Percentiles rank a stretch among this genome's conserved stretches.
These are phyloP conservation scores for Aspergillus niger DNA, from an alignment of 2,329 filamentous ascomycete genomes.

Conservation along the genomic window DNA sequence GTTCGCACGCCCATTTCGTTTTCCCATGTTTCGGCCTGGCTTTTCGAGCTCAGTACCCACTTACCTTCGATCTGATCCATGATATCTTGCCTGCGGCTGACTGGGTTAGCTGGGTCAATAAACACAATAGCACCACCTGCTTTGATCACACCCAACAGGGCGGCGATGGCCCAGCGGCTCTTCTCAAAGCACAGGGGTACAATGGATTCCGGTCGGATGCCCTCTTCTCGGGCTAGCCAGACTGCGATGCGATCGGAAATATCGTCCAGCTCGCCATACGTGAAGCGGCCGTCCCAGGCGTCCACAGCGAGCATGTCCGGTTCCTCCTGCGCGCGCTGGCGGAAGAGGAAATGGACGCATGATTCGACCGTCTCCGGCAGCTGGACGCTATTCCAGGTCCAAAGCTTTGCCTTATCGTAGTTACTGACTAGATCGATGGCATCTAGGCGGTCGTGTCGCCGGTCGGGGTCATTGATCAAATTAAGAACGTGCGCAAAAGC, in stretches of 20 bases:
- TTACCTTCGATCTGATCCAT: neutral
- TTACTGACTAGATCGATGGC: neutral
- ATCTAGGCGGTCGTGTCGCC: neutral
- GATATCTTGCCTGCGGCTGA: neutral
- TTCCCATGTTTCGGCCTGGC: neutral
- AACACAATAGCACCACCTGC: neutral
- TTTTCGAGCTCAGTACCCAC: neutral
- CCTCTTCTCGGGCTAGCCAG: neutral
- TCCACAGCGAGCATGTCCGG: constrained; percentile 20
- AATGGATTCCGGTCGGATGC: neutral
- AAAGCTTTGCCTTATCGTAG: constrained; percentile 17
- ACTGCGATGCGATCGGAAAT: neutral
- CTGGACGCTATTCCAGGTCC: constrained; percentile 16
- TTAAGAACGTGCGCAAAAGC: neutral
- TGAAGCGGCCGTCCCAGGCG: constrained; percentile 30
- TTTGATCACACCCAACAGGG: neutral
- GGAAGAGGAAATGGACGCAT: constrained; percentile 13
- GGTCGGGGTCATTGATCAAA: neutral
- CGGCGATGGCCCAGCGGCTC: neutral
- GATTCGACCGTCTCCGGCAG: constrained; percentile 6
- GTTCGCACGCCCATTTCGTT: neutral
- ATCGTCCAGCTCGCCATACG: constrained; percentile 26
- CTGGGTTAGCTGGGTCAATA: neutral
- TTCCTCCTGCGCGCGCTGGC: neutral
- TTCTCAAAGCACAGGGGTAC: constrained; percentile 2